Percentiles rank a stretch among this genome's conserved stretches.
These are phyloP conservation scores for Aspergillus floridensis DNA, from an alignment of 2,329 filamentous ascomycete species.

Conservation along the genomic window DNA sequence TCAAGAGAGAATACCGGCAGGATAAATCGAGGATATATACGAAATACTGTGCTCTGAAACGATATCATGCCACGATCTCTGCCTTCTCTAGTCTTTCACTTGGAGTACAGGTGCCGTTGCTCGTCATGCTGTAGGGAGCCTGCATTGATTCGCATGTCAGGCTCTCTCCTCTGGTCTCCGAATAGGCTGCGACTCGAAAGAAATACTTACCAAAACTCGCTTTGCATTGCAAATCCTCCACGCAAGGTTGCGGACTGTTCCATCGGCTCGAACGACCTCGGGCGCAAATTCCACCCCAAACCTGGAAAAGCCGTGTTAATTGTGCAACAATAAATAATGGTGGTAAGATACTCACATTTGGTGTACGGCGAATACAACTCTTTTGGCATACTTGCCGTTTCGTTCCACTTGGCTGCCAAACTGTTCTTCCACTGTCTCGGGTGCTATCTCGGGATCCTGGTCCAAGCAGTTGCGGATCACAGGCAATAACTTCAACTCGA, in stretches of 20 bases:
- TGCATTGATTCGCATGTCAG: constrained; percentile 29
- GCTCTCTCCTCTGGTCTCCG: background rate
- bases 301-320: constrained; percentile 36
- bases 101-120: constrained; percentile 61
- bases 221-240: constrained; percentile 97
- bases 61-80: constrained; percentile 4
- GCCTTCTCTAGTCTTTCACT: constrained; percentile 33
- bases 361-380: constrained; percentile 89
- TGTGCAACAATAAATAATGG: background rate
- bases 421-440: constrained; percentile 70
- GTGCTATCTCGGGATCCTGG: constrained; percentile 84
- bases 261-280: constrained; percentile 87
- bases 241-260: constrained; percentile 82
- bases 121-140: constrained; percentile 71
- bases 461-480: constrained; percentile 91
- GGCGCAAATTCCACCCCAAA: constrained; percentile 94
- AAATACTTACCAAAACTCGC: constrained; percentile 74
- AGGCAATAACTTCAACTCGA: constrained; percentile 75
- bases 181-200: background rate
- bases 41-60: background rate
- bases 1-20: no score
- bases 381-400: constrained; percentile 81
- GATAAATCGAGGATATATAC: background rate
- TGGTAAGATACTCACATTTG: constrained; percentile 68
- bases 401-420: constrained; percentile 84